phyloP scores from a whole-genome alignment of 2,329 filamentous ascomycete genomes.

The Fusarium torulosum region DNA sequence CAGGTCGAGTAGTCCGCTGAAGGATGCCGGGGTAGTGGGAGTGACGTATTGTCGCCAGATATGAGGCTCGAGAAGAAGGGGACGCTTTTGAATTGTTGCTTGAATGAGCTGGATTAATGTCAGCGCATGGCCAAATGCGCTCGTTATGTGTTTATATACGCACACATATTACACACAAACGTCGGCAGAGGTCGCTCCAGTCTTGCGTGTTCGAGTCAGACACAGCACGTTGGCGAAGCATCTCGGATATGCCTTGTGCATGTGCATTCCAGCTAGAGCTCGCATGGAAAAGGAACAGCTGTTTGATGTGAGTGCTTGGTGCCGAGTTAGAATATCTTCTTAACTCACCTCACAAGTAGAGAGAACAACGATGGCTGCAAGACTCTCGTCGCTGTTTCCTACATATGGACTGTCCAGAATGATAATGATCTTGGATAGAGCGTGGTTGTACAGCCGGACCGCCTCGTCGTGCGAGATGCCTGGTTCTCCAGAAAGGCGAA shows the following conservation, averaged over 20 bases:
- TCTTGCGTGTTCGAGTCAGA: not conserved
- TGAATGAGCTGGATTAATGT: slow-evolving; percentile 5
- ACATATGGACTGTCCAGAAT: not conserved
- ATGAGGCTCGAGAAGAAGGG: not conserved
- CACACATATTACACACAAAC: slow-evolving; percentile 19
- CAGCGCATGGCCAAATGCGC: accelerated
- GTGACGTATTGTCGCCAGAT: slow-evolving; percentile 8
- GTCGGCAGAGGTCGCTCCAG: slow-evolving; percentile 15
- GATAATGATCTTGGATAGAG: not conserved
- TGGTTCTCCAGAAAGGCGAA: not conserved
- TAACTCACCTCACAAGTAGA: slow-evolving; percentile 17
- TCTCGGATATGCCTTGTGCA: slow-evolving; percentile 9
- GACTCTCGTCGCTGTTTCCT: not conserved
- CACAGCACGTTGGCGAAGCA: not conserved
- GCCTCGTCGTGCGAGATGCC: not conserved
- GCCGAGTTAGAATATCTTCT: accelerated
- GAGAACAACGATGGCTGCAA: slow-evolving; percentile 9
- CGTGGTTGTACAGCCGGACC: slow-evolving; percentile 1
- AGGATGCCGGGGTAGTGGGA: not conserved
- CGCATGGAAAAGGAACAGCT: slow-evolving; percentile 6
- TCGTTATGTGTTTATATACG: accelerated
- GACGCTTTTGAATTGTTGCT: not conserved
- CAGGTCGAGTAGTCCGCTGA: slow-evolving; percentile 5
- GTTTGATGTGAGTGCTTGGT: accelerated
- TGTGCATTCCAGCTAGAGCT: slow-evolving; percentile 16